phyloP scores from a whole-genome alignment of 495 filamentous ascomycete species.

The Penicillium simplicissimum region DNA sequence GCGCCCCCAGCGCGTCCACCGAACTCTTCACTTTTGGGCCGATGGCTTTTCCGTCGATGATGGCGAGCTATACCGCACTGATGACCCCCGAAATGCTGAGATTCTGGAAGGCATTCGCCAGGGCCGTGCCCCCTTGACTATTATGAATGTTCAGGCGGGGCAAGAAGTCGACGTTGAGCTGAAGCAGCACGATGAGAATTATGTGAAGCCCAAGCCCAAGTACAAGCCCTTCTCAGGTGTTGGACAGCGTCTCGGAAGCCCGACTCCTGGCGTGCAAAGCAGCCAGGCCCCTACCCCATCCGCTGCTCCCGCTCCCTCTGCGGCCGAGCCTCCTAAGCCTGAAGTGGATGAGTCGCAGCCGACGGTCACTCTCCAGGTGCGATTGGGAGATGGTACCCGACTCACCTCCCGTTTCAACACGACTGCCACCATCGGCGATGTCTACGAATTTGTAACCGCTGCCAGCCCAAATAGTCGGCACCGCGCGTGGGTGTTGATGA shows the following conservation, averaged over 20 bases:
- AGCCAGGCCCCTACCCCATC: constrained; percentile 40
- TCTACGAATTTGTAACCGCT: constrained; percentile 80
- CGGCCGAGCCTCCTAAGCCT: constrained; percentile 44
- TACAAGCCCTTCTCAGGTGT: constrained; percentile 84
- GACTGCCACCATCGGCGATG: constrained; percentile 83
- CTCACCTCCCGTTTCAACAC: constrained; percentile 89
- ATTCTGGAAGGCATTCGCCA: constrained; percentile 82
- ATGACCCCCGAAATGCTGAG: constrained; percentile 81
- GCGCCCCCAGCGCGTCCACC: constrained; percentile 54
- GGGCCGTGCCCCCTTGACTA: constrained; percentile 80
- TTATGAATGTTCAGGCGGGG: constrained; percentile 83
- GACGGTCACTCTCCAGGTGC: constrained; percentile 76
- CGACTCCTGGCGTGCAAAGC: constrained; percentile 66
- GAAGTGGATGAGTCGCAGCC: constrained; percentile 76
- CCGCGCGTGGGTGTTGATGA: constrained; percentile 80
- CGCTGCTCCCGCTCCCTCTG: constrained; percentile 32
- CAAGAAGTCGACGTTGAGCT: constrained; percentile 91
- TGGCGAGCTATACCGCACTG: constrained; percentile 82
- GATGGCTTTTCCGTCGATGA: constrained; percentile 97
- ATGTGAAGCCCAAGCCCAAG: constrained; percentile 75
- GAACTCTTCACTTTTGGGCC: constrained; percentile 85
- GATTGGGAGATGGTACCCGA: constrained; percentile 86
- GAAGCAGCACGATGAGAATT: constrained; percentile 83
- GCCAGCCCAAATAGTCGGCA: constrained; percentile 58
- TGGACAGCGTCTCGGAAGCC: constrained; percentile 88